Evolutionary conservation across 2,329 filamentous ascomycete genomes (phyloP).

Genomic region (Penicillium sp.): DNA sequence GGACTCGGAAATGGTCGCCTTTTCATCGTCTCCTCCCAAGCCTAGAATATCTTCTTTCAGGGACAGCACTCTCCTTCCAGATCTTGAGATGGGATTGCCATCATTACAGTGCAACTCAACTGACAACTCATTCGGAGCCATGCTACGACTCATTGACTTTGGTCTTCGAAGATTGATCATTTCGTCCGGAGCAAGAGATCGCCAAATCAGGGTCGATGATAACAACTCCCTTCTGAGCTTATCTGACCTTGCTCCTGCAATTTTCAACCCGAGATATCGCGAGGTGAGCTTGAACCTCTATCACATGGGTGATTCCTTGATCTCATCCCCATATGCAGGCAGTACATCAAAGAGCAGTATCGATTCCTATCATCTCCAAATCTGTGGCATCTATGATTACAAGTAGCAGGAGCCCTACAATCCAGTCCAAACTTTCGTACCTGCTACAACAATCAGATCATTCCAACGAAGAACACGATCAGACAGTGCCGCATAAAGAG

Average conservation of each 20-base stretch:
- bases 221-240: conserved; percentile 16
- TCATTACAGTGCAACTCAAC: not conserved
- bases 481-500: not conserved
- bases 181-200: conserved; percentile 1
- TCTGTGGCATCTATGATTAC: conserved; percentile 34
- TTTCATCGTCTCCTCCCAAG: not conserved
- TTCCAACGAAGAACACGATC: not conserved
- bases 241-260: conserved; percentile 25
- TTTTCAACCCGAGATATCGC: conserved; percentile 32
- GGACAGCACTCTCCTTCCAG: not conserved
- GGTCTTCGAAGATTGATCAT: conserved; percentile 25
- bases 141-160: conserved; percentile 25
- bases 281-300: conserved; percentile 20
- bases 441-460: conserved; percentile 3
- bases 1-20: not conserved
- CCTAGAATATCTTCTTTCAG: too few species aligned
- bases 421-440: conserved; percentile 14
- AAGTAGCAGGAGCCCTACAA: conserved; percentile 11
- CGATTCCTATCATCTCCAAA: conserved; percentile 36
- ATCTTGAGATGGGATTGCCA: too few species aligned
- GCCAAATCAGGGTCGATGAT: not conserved
- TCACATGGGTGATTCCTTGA: not conserved
- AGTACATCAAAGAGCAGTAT: conserved; percentile 34
- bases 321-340: conserved; percentile 22
- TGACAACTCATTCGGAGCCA: not conserved